Evolutionary conservation across 495 filamentous ascomycete genomes (phyloP).

Genomic region (Aspergillus ostianus): DNA sequence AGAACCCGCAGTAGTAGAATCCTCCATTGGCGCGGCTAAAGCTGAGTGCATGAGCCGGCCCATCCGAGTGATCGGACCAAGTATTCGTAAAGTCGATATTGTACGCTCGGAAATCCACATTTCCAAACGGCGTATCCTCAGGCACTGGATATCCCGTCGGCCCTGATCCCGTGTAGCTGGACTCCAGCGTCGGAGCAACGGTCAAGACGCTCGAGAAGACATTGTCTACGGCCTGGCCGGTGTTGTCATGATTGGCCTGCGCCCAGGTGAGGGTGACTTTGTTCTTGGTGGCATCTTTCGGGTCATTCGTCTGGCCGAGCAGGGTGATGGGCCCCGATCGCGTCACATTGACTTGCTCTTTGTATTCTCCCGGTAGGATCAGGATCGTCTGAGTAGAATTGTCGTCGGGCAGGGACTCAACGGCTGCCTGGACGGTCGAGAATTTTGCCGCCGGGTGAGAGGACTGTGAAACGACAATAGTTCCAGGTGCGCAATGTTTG

Average conservation of each 20-base stretch:
- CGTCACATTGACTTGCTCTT: constrained; percentile 60
- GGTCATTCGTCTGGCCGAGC: constrained; percentile 49
- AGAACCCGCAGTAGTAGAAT: constrained; percentile 58
- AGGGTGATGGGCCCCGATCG: constrained; percentile 54
- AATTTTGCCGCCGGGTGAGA: constrained; percentile 37
- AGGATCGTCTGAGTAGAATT: constrained; percentile 50
- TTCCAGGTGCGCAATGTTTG: constrained; percentile 45
- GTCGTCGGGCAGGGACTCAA: constrained; percentile 53
- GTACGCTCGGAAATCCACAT: constrained; percentile 55
- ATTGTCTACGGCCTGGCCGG: constrained; percentile 48
- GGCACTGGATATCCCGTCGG: constrained; percentile 56
- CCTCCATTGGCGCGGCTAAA: constrained; percentile 56
- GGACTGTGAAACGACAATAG: constrained; percentile 45
- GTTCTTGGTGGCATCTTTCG: constrained; percentile 39
- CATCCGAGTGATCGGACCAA: constrained; percentile 50
- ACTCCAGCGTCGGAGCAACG: constrained; percentile 56
- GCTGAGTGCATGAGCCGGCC: constrained; percentile 54
- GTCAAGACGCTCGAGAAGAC: constrained; percentile 54
- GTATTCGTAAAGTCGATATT: constrained; percentile 60
- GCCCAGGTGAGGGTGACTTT: constrained; percentile 50
- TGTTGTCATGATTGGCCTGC: constrained; percentile 44
- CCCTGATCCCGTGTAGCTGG: constrained; percentile 54
- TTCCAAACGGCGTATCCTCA: constrained; percentile 56
- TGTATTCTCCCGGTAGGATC: constrained; percentile 53
- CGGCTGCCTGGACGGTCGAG: constrained; percentile 50